Evolutionary conservation across 176 grass and related monocot genomes (phyloP), one percentile per base, ranked within the genome.

Genomic region (Oryza coarctata): DNA sequence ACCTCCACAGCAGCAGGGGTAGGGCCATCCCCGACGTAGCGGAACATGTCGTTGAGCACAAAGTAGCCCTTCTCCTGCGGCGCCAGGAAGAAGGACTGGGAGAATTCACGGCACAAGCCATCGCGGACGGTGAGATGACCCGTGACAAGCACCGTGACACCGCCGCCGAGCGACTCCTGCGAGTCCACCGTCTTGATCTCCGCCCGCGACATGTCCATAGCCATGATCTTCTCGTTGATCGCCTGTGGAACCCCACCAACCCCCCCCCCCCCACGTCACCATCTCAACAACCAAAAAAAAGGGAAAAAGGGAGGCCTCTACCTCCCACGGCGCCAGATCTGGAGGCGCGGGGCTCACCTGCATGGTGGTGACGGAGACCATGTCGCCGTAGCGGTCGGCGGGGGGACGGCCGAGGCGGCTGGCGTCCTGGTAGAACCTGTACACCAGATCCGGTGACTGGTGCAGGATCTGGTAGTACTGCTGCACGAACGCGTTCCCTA

Each of bases 381-480:
- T 92, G 18, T 60, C 85, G 67, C 70, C 89, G 55, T 70, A 75
- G 23, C 65, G 41, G 55, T 65, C 82, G 9, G 79, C 78, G 30
- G 85, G 55, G 13, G 87, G 91, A 36, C 91, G 89, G 43, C 89
- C 91, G 9, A 97, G 73, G 75, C 91, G 91, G 80, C 94, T 97
- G 18, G 79, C 86, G 17, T 97, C 94, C 80, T 97, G 94, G 87
- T 97, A 97, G 83, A 97, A 97, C 75, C 87, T 85, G 89, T 85
- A 79, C 36, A 94, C 89, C 89, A 94, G 80, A 77, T 94, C 89
- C 44, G 91, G 91, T 55, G 94, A 92, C 73, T 91, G 88, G 85
- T 97, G 94, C 65, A 97, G 94, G 47, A 97, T 79, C 63, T 72
- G 91, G 77, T 94, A 97, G 79, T 97, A 97, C 76, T 97, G 94